Conservation (phyloP, 306 rosid genomes). For the Prinsepia uniflora region DNA sequence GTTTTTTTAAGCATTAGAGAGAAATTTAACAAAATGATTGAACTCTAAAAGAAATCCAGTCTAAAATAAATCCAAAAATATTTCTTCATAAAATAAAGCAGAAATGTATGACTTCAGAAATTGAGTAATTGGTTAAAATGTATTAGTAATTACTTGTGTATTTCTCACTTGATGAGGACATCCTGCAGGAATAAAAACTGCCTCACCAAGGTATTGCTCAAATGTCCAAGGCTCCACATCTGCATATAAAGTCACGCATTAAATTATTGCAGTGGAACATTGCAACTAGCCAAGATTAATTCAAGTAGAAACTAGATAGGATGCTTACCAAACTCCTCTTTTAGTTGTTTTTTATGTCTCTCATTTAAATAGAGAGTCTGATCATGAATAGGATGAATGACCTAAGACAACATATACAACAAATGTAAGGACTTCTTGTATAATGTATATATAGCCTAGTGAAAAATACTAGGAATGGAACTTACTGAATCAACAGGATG, state of each 20-base stretch:
- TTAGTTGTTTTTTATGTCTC: constrained; percentile 55
- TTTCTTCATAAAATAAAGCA: constrained; percentile 1
- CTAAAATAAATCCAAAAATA: constrained; percentile 4
- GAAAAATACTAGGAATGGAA: constrained; percentile 22
- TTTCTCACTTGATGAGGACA: constrained; percentile 88
- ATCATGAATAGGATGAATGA: constrained; percentile 70
- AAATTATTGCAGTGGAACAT: neutral
- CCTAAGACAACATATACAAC: constrained; percentile 39
- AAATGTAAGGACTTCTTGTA: constrained; percentile 14
- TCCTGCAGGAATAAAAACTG: constrained; percentile 72
- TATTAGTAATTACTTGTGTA: constrained; percentile 43
- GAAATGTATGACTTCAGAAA: constrained; percentile 13
- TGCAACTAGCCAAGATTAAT: constrained; percentile 17
- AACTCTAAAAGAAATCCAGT: constrained; percentile 5
- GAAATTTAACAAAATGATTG: neutral
- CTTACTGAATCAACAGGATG: constrained; percentile 55
- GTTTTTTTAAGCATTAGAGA: neutral
- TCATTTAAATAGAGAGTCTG: constrained; percentile 59
- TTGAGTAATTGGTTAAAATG: neutral
- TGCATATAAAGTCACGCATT: constrained; percentile 22
- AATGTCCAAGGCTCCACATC: constrained; percentile 81
- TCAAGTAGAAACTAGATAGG: constrained; percentile 7
- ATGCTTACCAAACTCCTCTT: constrained; percentile 57
- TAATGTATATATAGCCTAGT: neutral
- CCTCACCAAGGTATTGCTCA: constrained; percentile 72